These are phyloP conservation scores for Fusarium armeniacum DNA, from an alignment of 2,329 filamentous ascomycete species.

Conservation along the genomic window DNA sequence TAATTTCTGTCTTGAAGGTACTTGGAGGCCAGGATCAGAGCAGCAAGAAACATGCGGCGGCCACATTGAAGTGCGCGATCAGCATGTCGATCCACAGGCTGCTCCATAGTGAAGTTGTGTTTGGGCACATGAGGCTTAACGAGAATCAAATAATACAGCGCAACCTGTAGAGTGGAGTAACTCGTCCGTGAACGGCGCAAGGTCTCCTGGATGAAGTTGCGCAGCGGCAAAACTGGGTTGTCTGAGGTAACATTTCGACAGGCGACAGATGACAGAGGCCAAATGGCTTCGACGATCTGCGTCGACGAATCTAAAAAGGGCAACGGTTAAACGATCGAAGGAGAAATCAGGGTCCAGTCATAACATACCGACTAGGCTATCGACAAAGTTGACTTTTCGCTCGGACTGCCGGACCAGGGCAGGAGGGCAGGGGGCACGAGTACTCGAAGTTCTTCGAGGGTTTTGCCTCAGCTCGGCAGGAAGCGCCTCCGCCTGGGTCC, in stretches of 20 bases:
- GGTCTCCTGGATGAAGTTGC: slow-evolving; percentile 98
- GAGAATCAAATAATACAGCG: slow-evolving; percentile 94
- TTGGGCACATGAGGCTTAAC: slow-evolving; percentile 91
- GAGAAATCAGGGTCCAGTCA: slow-evolving; percentile 43
- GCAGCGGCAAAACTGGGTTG: slow-evolving; percentile 87
- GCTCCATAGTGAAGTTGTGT: slow-evolving; percentile 88
- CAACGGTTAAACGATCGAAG: slow-evolving; percentile 54
- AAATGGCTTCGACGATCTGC: slow-evolving; percentile 96
- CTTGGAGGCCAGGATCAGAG: slow-evolving; percentile 95
- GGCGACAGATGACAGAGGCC: slow-evolving; percentile 88
- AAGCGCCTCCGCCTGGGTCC: slow-evolving; percentile 61
- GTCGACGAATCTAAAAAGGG: slow-evolving; percentile 86
- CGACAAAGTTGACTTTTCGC: slow-evolving; percentile 94
- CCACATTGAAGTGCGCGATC: slow-evolving; percentile 92
- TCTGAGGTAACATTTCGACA: slow-evolving; percentile 79
- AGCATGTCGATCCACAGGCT: slow-evolving; percentile 78
- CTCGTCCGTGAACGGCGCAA: slow-evolving; percentile 93
- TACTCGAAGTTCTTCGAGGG: slow-evolving; percentile 69
- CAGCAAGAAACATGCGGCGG: slow-evolving; percentile 95
- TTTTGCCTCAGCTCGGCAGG: slow-evolving; percentile 75
- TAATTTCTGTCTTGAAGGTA: slow-evolving; percentile 99
- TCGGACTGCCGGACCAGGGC: slow-evolving; percentile 87
- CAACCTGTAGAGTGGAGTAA: slow-evolving; percentile 97
- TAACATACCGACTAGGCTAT: slow-evolving; percentile 95
- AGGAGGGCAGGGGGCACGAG: slow-evolving; percentile 75